A percentile compares a stretch with the other conserved stretches of the same genome.
These are phyloP conservation scores for Amylostereum areolatum DNA, from an alignment of 1,284 basidiomycete genomes.

Conservation along the genomic window DNA sequence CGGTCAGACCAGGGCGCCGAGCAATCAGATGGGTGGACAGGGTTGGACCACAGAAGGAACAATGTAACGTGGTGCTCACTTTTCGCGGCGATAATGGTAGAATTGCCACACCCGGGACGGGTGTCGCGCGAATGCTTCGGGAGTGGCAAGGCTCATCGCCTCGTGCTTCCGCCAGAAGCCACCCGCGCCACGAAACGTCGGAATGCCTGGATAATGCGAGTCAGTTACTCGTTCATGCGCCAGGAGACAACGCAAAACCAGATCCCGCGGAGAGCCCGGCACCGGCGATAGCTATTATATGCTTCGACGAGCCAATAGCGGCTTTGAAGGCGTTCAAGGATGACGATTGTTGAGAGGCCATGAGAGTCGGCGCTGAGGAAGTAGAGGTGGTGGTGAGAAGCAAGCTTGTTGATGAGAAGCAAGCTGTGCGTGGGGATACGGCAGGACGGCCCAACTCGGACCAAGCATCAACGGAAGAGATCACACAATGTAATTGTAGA, in stretches of 20 bases:
- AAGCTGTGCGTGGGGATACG: no score
- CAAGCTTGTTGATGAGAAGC: no score
- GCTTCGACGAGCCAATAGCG: constrained; percentile 29
- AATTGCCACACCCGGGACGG: constrained; percentile 60
- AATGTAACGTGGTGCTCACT: constrained; percentile 26
- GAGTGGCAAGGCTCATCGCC: constrained; percentile 51
- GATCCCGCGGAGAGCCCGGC: constrained; percentile 57
- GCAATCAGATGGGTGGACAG: neutral
- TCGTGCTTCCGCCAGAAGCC: constrained; percentile 58
- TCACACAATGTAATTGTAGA: no score
- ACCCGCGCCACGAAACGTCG: constrained; percentile 56
- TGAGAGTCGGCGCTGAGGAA: neutral
- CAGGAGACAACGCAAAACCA: constrained; percentile 22
- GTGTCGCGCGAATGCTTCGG: constrained; percentile 46
- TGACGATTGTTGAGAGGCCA: constrained; percentile 9
- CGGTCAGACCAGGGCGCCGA: neutral
- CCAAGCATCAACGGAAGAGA: no score
- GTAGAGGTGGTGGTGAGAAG: no score
- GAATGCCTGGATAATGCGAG: constrained; percentile 36
- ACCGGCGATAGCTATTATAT: constrained; percentile 50
- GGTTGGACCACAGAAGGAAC: neutral
- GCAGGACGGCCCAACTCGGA: no score
- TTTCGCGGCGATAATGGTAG: constrained; percentile 52
- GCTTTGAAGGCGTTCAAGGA: constrained; percentile 26
- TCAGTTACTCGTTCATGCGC: neutral